phyloP scores from a whole-genome alignment of 2,329 filamentous ascomycete genomes.

The Blastomyces emzantsi region DNA sequence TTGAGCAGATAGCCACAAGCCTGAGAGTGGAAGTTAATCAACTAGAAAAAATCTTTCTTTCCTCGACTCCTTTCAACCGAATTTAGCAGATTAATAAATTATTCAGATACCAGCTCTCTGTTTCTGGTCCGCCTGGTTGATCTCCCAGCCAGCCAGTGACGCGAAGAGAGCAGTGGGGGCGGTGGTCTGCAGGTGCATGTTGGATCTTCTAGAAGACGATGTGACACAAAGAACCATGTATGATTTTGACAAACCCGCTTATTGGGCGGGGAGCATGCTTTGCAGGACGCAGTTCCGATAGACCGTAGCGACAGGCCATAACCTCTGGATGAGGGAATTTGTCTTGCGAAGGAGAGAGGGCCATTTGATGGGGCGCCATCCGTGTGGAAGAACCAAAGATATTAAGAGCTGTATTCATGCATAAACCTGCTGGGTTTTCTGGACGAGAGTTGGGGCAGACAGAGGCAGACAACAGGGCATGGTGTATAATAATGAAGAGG shows the following conservation, averaged over 20 bases:
- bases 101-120: not conserved
- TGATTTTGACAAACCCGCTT: not conserved
- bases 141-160: not conserved
- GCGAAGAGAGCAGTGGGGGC: not conserved
- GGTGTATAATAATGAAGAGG: not conserved
- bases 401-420: not conserved
- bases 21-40: too few species aligned
- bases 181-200: not conserved
- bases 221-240: conserved; percentile 1
- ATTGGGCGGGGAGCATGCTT: not conserved
- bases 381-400: not conserved
- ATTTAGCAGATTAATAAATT: not conserved
- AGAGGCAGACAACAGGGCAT: not conserved
- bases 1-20: too few species aligned
- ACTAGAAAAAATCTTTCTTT: not conserved
- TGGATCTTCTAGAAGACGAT: conserved; percentile 2
- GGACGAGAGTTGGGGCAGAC: too few species aligned
- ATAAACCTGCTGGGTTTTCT: not conserved
- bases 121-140: not conserved
- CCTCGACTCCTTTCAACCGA: not conserved
- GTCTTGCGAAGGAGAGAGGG: not conserved
- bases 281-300: not conserved
- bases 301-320: not conserved
- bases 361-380: not conserved
- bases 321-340: not conserved